A percentile compares a stretch with the other conserved stretches of the same genome.
Conservation (phyloP, 495 filamentous ascomycete genomes). For the Parathielavia appendiculata region DNA sequence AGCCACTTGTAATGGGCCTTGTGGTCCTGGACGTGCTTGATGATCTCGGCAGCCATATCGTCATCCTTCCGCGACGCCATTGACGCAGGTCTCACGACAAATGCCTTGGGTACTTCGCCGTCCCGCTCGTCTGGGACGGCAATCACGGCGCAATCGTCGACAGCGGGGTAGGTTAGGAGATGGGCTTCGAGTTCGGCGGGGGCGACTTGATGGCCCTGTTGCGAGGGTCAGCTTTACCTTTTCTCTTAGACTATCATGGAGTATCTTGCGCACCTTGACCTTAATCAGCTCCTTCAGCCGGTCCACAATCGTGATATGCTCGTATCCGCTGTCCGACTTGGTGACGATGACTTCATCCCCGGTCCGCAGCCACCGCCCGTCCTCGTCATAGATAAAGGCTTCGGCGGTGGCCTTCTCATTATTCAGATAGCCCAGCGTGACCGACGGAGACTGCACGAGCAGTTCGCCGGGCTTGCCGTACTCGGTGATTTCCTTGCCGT, state of each 20-base stretch:
- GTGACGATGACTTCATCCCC: slow-evolving; percentile 77
- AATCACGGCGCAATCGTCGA: slow-evolving; percentile 82
- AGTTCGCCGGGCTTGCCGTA: slow-evolving; percentile 80
- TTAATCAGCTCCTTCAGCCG: slow-evolving; percentile 94
- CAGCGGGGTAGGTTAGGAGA: slow-evolving; percentile 72
- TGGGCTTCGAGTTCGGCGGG: slow-evolving; percentile 89
- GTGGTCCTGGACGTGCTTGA: slow-evolving; percentile 72
- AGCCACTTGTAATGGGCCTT: slow-evolving; percentile 89
- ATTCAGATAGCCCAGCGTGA: slow-evolving; percentile 78
- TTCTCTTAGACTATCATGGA: neutral
- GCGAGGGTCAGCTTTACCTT: neutral
- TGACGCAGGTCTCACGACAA: slow-evolving; percentile 66
- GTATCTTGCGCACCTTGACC: slow-evolving; percentile 61
- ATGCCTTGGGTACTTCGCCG: slow-evolving; percentile 84
- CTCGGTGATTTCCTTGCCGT: slow-evolving; percentile 68
- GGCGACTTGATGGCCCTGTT: slow-evolving; percentile 80
- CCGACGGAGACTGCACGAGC: slow-evolving; percentile 66
- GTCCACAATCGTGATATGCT: slow-evolving; percentile 82
- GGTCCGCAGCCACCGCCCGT: slow-evolving; percentile 73
- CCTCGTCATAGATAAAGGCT: slow-evolving; percentile 67
- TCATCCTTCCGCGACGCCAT: slow-evolving; percentile 52
- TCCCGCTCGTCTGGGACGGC: slow-evolving; percentile 67
- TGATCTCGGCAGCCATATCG: slow-evolving; percentile 56
- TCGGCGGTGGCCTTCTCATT: slow-evolving; percentile 79
- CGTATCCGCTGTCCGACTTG: slow-evolving; percentile 56